Evolutionary conservation across 805 yeast genomes (phyloP).

Genomic region (Hanseniaspora pseudoguilliermondii): DNA sequence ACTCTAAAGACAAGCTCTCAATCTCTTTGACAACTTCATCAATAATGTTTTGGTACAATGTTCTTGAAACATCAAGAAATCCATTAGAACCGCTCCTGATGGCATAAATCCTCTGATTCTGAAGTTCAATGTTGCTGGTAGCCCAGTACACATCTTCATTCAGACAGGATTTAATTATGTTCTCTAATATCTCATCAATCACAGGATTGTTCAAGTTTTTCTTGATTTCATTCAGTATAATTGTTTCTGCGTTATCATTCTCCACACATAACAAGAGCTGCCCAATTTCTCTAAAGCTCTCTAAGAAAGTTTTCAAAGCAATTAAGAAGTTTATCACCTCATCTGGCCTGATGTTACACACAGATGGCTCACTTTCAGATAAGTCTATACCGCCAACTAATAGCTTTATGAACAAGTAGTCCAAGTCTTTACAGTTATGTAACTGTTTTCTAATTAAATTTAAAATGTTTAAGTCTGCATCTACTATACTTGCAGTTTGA

Average conservation of each 20-base stretch:
- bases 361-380: background rate
- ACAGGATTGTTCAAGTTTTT: constrained; percentile 23
- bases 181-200: constrained; percentile 18
- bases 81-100: constrained; percentile 36
- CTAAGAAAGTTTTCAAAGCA: constrained; percentile 29
- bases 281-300: constrained; percentile 17
- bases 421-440: constrained; percentile 30
- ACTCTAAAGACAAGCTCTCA: constrained; percentile 19
- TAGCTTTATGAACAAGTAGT: constrained; percentile 30
- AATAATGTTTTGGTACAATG: constrained; percentile 29
- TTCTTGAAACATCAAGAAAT: constrained; percentile 33
- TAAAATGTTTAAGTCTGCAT: constrained; percentile 10
- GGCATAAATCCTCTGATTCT: constrained; percentile 35
- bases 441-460: constrained; percentile 19
- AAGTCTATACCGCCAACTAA: constrained; percentile 19
- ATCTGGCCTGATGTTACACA: constrained; percentile 19
- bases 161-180: constrained; percentile 25
- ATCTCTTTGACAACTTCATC: constrained; percentile 28
- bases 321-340: constrained; percentile 34
- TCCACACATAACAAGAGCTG: constrained; percentile 13
- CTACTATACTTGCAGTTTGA: constrained; percentile 11
- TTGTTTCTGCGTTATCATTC: background rate
- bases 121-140: constrained; percentile 28
- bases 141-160: constrained; percentile 37
- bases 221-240: constrained; percentile 22